Conservation (phyloP, 345 rosid species). For the Gossypium sturtianum region DNA sequence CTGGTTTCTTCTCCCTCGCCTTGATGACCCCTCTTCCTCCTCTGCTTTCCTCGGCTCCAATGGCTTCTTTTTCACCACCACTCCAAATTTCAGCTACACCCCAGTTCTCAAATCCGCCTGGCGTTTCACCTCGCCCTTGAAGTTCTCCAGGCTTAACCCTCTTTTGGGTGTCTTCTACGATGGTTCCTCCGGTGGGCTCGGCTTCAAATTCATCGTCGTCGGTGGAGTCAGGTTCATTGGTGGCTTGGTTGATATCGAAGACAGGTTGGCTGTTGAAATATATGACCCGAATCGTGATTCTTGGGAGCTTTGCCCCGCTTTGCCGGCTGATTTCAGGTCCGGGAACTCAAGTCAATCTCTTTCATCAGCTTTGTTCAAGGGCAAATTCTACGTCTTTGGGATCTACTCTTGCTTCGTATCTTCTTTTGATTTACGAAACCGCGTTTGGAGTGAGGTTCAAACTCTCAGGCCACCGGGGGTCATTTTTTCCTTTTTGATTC, state of each 20-base stretch:
- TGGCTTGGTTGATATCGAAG: constrained; percentile 72
- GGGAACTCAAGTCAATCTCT: constrained; percentile 51
- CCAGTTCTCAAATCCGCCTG: constrained; percentile 45
- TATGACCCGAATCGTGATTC: constrained; percentile 50
- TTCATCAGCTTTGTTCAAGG: constrained; percentile 51
- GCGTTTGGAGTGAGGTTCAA: constrained; percentile 60
- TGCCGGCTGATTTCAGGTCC: constrained; percentile 63
- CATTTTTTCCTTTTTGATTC: constrained; percentile 50
- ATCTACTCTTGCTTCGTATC: constrained; percentile 51
- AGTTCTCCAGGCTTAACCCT: constrained; percentile 53
- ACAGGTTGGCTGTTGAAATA: constrained; percentile 60
- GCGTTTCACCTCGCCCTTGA: constrained; percentile 50
- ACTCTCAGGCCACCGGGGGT: constrained; percentile 77
- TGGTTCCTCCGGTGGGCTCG: constrained; percentile 7
- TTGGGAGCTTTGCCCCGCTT: constrained; percentile 70
- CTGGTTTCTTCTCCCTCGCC: constrained; percentile 64
- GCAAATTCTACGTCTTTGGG: constrained; percentile 61
- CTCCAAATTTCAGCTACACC: constrained; percentile 57
- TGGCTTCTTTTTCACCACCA: constrained; percentile 69
- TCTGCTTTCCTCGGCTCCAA: constrained; percentile 38
- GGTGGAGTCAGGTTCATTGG: constrained; percentile 73
- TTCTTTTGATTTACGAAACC: constrained; percentile 46
- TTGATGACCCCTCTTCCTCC: constrained; percentile 28
- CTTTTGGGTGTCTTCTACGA: constrained; percentile 47
- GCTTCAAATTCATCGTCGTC: constrained; percentile 47